Evolutionary conservation across 495 filamentous ascomycete species (phyloP).

Genomic region (Zalerion maritima): DNA sequence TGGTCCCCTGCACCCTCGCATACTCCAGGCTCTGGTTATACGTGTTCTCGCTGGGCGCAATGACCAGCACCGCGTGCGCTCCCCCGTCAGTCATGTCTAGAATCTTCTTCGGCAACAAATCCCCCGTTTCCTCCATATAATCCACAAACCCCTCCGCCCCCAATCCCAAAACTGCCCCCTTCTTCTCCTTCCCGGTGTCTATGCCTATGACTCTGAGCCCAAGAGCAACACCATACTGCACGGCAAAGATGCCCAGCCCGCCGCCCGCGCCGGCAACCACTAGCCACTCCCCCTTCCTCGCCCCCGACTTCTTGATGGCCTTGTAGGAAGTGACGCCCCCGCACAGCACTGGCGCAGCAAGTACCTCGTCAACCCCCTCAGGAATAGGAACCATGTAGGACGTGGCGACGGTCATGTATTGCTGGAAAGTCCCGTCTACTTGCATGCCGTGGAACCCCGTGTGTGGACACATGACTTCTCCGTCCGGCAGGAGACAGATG

Average conservation of each 20-base stretch:
- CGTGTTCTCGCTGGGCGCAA: too few relatives aligned
- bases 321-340: slow-evolving; percentile 44
- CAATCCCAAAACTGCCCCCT: too few relatives aligned
- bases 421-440: slow-evolving; percentile 56
- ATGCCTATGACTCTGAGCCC: too few relatives aligned
- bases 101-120: too few relatives aligned
- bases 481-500: slow-evolving; percentile 28
- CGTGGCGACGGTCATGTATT: slow-evolving; percentile 50
- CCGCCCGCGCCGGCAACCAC: slow-evolving; percentile 55
- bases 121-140: too few relatives aligned
- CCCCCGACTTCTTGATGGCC: slow-evolving; percentile 42
- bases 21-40: too few relatives aligned
- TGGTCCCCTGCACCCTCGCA: too few relatives aligned
- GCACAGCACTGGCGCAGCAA: slow-evolving; percentile 52
- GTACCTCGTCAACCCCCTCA: slow-evolving; percentile 38
- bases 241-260: slow-evolving; percentile 50
- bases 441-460: slow-evolving; percentile 36
- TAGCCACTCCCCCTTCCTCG: slow-evolving; percentile 46
- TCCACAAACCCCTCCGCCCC: too few relatives aligned
- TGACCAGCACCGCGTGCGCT: too few relatives aligned
- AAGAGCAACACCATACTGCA: too few relatives aligned
- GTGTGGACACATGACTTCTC: slow-evolving; percentile 33
- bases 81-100: too few relatives aligned
- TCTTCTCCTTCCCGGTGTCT: too few relatives aligned
- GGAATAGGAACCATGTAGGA: slow-evolving; percentile 59